Base-by-base conservation (phyloP, 345 rosid species). In the Gossypium raimondii region DNA sequence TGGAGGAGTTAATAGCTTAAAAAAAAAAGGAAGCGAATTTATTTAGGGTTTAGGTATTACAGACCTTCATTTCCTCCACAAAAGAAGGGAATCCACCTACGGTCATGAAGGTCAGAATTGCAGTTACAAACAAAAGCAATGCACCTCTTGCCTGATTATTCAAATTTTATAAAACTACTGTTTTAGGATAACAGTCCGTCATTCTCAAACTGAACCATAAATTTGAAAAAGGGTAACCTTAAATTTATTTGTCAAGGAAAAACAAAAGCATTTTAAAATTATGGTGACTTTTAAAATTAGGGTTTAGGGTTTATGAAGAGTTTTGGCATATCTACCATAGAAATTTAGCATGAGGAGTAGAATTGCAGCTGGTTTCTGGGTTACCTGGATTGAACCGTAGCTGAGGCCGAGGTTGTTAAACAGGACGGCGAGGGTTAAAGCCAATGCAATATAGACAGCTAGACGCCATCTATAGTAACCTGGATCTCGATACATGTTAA, bases 381-480 rank as follows among this genome's bases (percentile, higher is more conserved):
- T 64, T 13, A 27, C 2, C 83, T 84, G 59, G 78, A 84, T 73
- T n/a, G 84, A 73, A 24, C 13, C 10, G 22, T 25, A 17, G 69
- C 34, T 14, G 6, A 10, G 25, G 20, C 76, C 84, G 20, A 86
- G 50, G 50, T 82, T 72, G 14, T 38, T 13, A 41, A 74, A 86
- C 38, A 80, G 59, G 6, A 81, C 85, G 9, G 81, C 89, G 2
- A 82, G 78, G 24, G 85, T 82, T 7, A 89, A 25, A 34, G 83
- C 70, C 50, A 87, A 47, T 0, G 83, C 82, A 7, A 86, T 44
- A 16, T 87, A 83, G 71, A 86, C 64, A 41, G 79, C 85, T 4
- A 87, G 73, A 61, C 87, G 86, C 25, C 86, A 77, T 91, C 90
- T 82, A 53, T 87, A 87, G 63, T 86, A 89, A 61, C 89, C 87